A percentile compares a stretch with the other conserved stretches of the same genome.
phyloP scores from a whole-genome alignment of 73 alveolate species.

The Chromera velia region DNA sequence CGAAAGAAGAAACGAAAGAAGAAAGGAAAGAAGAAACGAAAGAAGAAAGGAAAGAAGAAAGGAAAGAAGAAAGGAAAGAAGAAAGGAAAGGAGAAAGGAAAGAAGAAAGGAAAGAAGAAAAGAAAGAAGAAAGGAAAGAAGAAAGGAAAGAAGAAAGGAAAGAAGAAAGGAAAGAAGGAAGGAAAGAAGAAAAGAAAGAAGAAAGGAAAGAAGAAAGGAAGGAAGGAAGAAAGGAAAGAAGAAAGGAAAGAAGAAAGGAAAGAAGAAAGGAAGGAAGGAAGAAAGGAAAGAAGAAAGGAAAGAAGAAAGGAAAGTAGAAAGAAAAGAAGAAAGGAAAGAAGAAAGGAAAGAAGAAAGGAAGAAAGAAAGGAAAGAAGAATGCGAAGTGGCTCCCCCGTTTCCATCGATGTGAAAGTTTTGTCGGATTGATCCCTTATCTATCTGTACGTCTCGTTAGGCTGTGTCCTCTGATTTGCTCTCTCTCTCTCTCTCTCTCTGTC shows the following conservation, averaged over 20 bases:
- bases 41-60: background rate
- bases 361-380: background rate
- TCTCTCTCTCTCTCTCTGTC: no score
- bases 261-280: background rate
- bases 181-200: conserved; percentile 6
- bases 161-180: conserved; percentile 10
- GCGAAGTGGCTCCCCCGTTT: no score
- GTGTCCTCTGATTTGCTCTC: no score
- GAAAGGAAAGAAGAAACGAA: background rate
- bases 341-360: background rate
- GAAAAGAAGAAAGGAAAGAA: background rate
- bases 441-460: no score
- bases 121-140: conserved; percentile 5
- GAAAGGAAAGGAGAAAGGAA: background rate
- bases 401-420: no score
- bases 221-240: conserved; percentile 9
- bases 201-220: conserved; percentile 8
- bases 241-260: background rate
- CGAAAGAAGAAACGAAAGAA: background rate
- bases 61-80: background rate
- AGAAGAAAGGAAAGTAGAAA: no score
- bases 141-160: conserved; percentile 11
- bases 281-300: background rate
- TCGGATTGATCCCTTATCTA: no score
- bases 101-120: background rate